A percentile compares a stretch with the other conserved stretches of the same genome.
Conservation (phyloP, 768 basidiomycete genomes). For the Lactarius psammicola region DNA sequence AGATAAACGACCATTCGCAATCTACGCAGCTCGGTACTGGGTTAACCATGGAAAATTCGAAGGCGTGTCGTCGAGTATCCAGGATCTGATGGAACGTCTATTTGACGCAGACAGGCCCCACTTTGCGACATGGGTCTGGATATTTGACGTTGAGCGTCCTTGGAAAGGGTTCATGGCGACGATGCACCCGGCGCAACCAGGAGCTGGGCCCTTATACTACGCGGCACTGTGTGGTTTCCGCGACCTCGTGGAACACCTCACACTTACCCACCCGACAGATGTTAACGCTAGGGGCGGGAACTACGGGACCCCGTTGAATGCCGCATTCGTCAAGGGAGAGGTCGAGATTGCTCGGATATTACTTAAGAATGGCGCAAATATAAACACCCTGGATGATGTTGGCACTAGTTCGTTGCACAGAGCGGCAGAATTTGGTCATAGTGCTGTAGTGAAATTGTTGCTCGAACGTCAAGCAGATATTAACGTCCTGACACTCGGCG, state of each 20-base stretch:
- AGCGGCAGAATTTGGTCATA: not conserved
- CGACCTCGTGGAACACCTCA: not conserved
- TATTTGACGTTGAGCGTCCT: constrained; percentile 5
- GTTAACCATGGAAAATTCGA: constrained; percentile 4
- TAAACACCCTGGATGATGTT: not conserved
- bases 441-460: not conserved
- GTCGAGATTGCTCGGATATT: not conserved
- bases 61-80: not conserved
- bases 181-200: not conserved
- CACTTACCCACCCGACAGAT: not conserved
- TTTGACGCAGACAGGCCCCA: not conserved
- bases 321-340: not conserved
- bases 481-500: not conserved
- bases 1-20: not conserved
- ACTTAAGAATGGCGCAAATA: not conserved
- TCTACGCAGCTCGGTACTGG: constrained; percentile 16
- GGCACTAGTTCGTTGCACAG: not conserved
- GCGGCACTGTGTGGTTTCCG: constrained; percentile 9
- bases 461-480: not conserved
- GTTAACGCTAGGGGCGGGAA: not conserved
- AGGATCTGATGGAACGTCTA: not conserved
- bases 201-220: constrained; percentile 3
- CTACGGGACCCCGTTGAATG: not conserved
- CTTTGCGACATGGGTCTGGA: constrained; percentile 15
- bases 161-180: constrained; percentile 7